Evolutionary conservation across 1,284 basidiomycete species (phyloP), one percentile per base, ranked within the genome.

Genomic region (Agroathelia rolfsii): DNA sequence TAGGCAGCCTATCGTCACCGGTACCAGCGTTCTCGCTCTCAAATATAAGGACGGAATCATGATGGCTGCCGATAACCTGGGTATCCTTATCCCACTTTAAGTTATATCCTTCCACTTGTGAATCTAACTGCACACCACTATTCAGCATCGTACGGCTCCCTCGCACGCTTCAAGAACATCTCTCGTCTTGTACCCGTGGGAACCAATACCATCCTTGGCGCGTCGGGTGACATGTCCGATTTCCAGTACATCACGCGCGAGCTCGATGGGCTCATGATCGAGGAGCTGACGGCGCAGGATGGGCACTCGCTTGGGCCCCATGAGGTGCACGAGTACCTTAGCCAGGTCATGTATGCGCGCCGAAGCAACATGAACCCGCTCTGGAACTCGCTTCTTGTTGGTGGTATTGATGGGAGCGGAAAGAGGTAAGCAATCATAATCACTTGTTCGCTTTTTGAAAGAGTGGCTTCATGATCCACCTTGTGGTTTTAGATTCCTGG

Each of bases 31-130:
- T 6, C 71, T 98, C 23, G 95, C 85, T 5, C 68, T 98, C 55
- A 86, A 86, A 58, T 98, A 76, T 71, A 90, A 93, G 56, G 90
- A 89, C 48, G 94, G 95, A 3, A 79, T 98, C 45, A 96, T 99
- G 89, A 79, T 99, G 65, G 92, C 95, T n/a, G 89, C 95, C 21
- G 94, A 99, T 66, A 97, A 85, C 47, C 80, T 98, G 32, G 90
- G 90, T 92, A 39, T 18, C 12, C 17, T 23, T 29, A 27, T n/a
- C 6, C 15, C 11, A 36, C 17, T n/a, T 22, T 10, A 13, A 37
- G 56, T 48, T 18, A 20, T 28, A 29, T 24, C 17, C 13, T n/a
- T 31, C 21, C 24, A 17, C 15, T 32, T 25, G 18, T 24, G 24
- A 11, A n/a, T 19, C 22, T 32, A 28, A 23, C n/a, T 13, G n/a